These are phyloP conservation scores for Aspergillus fischeri DNA, from an alignment of 2,329 filamentous ascomycete genomes.

Conservation along the genomic window DNA sequence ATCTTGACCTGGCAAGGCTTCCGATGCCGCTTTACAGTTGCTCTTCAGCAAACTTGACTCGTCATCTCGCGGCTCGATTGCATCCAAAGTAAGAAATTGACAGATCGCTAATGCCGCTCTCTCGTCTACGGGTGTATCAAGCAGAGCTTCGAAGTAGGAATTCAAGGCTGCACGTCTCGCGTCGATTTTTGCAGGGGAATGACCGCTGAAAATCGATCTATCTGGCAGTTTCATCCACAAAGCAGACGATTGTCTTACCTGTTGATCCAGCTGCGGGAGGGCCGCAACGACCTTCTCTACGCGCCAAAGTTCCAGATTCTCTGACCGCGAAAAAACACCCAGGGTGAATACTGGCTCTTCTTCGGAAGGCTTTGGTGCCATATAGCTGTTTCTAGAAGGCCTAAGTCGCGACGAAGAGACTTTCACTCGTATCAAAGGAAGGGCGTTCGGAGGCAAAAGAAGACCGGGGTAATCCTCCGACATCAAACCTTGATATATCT, in stretches of 20 bases:
- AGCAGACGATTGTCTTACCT: constrained; percentile 67
- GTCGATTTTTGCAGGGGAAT: constrained; percentile 91
- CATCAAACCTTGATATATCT: constrained; percentile 71
- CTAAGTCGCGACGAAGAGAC: constrained; percentile 94
- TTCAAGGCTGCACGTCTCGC: constrained; percentile 77
- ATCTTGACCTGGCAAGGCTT: constrained; percentile 50
- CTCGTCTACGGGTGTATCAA: constrained; percentile 78
- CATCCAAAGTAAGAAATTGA: constrained; percentile 72
- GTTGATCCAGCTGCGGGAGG: constrained; percentile 74
- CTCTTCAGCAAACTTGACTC: constrained; percentile 48
- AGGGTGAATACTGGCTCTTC: constrained; percentile 94
- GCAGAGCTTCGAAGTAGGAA: constrained; percentile 75
- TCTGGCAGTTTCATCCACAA: constrained; percentile 79
- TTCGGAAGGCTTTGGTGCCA: constrained; percentile 74
- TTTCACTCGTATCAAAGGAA: constrained; percentile 78
- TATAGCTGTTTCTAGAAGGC: constrained; percentile 79
- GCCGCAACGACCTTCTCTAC: constrained; percentile 87
- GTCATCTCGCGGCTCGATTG: constrained; percentile 52
- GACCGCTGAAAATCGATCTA: constrained; percentile 78
- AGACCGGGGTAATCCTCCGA: constrained; percentile 85
- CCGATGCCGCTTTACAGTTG: constrained; percentile 26
- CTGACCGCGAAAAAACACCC: constrained; percentile 71
- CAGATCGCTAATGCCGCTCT: constrained; percentile 75
- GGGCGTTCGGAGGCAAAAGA: constrained; percentile 78
- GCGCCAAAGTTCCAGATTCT: constrained; percentile 71